Evolutionary conservation across 495 filamentous ascomycete genomes (phyloP), one percentile per base, ranked within the genome.

Genomic region (Apodospora peruviana): DNA sequence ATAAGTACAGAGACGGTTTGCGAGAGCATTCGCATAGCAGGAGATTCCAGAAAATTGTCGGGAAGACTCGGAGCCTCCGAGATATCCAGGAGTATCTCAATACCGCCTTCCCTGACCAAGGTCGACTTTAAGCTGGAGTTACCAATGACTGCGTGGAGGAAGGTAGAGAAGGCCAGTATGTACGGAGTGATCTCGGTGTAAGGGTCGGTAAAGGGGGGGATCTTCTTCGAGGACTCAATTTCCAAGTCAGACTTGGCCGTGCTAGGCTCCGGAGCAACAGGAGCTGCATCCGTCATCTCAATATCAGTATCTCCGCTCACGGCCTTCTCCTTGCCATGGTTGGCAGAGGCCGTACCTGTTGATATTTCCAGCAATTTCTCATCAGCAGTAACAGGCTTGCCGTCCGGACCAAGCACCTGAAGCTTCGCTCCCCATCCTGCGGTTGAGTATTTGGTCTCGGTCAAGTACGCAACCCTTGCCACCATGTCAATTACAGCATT

Each of bases 21-120:
- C 7, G 79, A 76, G 23, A 95, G 71, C 45, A 83, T 80, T 27
- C 82, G 78, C 43, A 76, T 81, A 7, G 84, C 81, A 42, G 71
- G 65, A 5, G 79, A 78, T 20, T 81, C 82, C 40, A 83, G 80
- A 59, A 91, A 90, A 56, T 89, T 80, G 50, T 82, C 81, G 2
- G 84, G 76, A 43, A 96, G 74, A 60, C 86, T 87, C 16, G 90
- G 83, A 21, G 90, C 76, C 9, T 86, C 86, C 23, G 82, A 83
- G 47, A 95, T 79, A 58, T 95, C 87, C 23, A 99, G 71, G n/a
- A 96, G 70, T 47, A 83, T 78, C 56, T 95, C 88, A 34, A 90
- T 81, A 3, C 88, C 94, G 43, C 88, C 87, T 44, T 78, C 78
- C 43, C 85, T 78, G 48, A 91, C 81, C 55, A 96, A 90, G 17